Evolutionary conservation across 345 rosid genomes (phyloP).

Genomic region (Eucalyptus decipiens): DNA sequence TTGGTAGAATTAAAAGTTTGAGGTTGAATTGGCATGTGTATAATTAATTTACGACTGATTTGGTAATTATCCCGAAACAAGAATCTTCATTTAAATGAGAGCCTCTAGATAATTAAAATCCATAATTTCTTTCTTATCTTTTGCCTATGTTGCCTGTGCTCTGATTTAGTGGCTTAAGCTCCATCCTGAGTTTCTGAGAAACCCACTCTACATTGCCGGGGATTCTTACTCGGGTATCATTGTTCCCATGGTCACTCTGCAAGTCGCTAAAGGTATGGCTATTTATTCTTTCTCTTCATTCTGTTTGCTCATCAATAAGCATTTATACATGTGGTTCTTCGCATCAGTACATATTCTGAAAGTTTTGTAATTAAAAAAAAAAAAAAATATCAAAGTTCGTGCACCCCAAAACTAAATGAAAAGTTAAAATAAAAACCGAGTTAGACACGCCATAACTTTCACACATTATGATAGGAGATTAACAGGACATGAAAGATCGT

Average conservation of each 20-base stretch:
- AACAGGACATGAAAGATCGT: too few species aligned
- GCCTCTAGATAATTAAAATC: background rate
- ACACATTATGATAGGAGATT: too few species aligned
- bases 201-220: conserved; percentile 14
- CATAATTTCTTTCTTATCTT: background rate
- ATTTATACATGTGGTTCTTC: too few species aligned
- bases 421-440: too few species aligned
- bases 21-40: background rate
- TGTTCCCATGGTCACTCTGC: conserved; percentile 3
- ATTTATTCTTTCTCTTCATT: background rate
- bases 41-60: too few species aligned
- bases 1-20: background rate
- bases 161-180: conserved; percentile 7
- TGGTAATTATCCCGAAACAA: background rate
- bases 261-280: conserved; percentile 2
- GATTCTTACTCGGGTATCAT: conserved; percentile 15
- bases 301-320: too few species aligned
- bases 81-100: background rate
- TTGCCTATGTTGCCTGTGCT: background rate
- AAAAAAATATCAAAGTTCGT: background rate
- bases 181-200: conserved; percentile 7
- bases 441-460: too few species aligned
- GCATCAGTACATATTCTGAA: background rate
- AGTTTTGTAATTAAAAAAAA: background rate
- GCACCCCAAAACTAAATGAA: background rate